Evolutionary conservation across 176 grass and related monocot species (phyloP), one percentile per base, ranked within the genome.

Genomic region (Phoenix dactylifera): DNA sequence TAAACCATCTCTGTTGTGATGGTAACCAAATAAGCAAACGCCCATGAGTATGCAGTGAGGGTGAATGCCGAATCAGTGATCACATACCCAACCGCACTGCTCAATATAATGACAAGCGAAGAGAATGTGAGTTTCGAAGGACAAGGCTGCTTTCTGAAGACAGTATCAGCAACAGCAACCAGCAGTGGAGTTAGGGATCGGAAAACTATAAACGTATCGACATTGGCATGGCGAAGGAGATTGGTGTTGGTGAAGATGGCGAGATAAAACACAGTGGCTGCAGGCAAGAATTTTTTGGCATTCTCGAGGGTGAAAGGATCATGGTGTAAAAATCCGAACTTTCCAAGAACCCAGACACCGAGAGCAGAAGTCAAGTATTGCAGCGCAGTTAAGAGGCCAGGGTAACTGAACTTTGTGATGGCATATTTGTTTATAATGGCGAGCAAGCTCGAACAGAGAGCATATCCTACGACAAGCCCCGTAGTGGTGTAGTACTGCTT

Each of bases 201-300:
- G 24, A 68, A 68, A 12, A 68, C 65, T 22, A 68, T 48, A 52
- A 68, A 68, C 6, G 65, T 68, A 39, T 68, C 65, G 5, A 68
- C 65, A 48, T 68, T 68, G 1, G 65, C 65, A 39, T 68, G 65
- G 6, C 65, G 51, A 22, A 68, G 52, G 26, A 68, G 65, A 68
- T 68, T 68, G 28, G 65, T 68, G 51, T 68, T 68, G 52, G 65
- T 57, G 52, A 68, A 68, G 35, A 68, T 68, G 52, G 65, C 65
- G 7, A 68, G 65, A 26, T 68, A 68, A 16, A 68, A 68, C 52
- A 68, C 65, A 1, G 52, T 55, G 14, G 65, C 65, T 23, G 65
- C 65, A 16, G 65, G 65, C 52, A 68, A 39, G 23, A 68, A 68
- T 15, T 68, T 68, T 28, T 56, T 68, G 25, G 65, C 65, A 9